Base-by-base conservation (phyloP, 805 yeast genomes). In the Hanseniaspora osmophila region DNA sequence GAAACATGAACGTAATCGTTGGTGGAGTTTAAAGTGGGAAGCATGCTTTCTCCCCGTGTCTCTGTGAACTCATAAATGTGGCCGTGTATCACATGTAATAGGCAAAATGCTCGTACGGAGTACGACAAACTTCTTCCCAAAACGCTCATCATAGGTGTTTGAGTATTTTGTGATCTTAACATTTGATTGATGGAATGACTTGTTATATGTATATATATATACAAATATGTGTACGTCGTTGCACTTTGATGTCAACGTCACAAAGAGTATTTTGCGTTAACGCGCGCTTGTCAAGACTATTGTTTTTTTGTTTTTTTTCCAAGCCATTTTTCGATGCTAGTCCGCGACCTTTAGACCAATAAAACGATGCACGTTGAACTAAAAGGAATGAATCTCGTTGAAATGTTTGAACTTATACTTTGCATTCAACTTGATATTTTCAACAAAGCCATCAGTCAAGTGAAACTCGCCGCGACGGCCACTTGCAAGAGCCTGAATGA, bases 41-140 rank as follows among this genome's bases (percentile, higher is more conserved):
- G 70, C 98, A 92, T 92, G 27, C 95, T 84, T 57, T 87, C 96
- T 1, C 98, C 98, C 51, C 78, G 68, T 0, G 97, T 85, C 54
- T 78, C 86, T 7, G 87, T 74, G 58, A 80, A 76, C 56, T 84
- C 94, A 56, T 77, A 80, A 15, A 80, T 62, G 56, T 78, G 73
- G 37, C 76, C 76, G 51, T 76, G 83, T 9, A 80, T 58, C 10
- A 87, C 65, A 61, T 88, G 96, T 12, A 73, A 57, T 1, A 72
- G 66, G 49, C 86, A 80, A 3, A 82, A 78, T 3, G 79, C 76
- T 30, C 84, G 61, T 10, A 77, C 43, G 1, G 77, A 68, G 67
- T 75, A 71, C n/a, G 74, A 64, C n/a, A 65, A 44, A 2, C 71
- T 66, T 30, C 43, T 10, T 46, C 30, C 55, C 54, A 55, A 27